Evolutionary conservation across 2,329 filamentous ascomycete genomes (phyloP), one percentile per base, ranked within the genome.

Genomic region (Apiospora hydei): DNA sequence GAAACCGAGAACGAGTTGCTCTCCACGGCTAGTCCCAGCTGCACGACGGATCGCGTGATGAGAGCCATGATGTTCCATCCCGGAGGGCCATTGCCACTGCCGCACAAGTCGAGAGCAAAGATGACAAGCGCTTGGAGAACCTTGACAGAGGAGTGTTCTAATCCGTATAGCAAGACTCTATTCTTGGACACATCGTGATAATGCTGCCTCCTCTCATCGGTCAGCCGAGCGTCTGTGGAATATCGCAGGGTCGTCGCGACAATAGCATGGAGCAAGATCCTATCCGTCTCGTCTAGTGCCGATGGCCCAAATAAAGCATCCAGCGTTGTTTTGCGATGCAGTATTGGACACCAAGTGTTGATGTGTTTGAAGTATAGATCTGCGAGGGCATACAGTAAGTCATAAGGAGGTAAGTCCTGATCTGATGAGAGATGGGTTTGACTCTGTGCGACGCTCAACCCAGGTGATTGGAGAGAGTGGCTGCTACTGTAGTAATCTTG

Each of bases 1-100:
- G 94, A 92, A 0, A 96, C 91, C 14, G 93, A 91, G 8, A 93
- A 90, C 0, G 94, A 96, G 41, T 92, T 95, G 6, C 89, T 90
- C 80, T 98, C 95, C 1, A 96, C 94, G 0, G 94, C 92, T 38
- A 98, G 84, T 0, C 95, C 95, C 0, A 98, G 85, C 80, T 98
- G 95, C 1, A 98, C 94, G 1, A 97, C 94, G 8, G 94, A 95
- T 26, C 95, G 90, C 1, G 94, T 95, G 74, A 98, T 97, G 69
- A 98, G 84, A 8, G 95, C 95, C 81, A 98, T 90, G 72, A 98
- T 88, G 78, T 97, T 97, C 95, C 95, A 97, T 3, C 94, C 95
- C 0, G 95, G 94, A 2, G 95, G 95, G 0, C 95, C 95, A 79
- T 98, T 97, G 49, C 94, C 95, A 77, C 90, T 93, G 11, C 95